Percentiles rank a stretch among this genome's conserved stretches.
Evolutionary conservation across 768 basidiomycete genomes (phyloP).

Genomic region (Suillus weaverae): DNA sequence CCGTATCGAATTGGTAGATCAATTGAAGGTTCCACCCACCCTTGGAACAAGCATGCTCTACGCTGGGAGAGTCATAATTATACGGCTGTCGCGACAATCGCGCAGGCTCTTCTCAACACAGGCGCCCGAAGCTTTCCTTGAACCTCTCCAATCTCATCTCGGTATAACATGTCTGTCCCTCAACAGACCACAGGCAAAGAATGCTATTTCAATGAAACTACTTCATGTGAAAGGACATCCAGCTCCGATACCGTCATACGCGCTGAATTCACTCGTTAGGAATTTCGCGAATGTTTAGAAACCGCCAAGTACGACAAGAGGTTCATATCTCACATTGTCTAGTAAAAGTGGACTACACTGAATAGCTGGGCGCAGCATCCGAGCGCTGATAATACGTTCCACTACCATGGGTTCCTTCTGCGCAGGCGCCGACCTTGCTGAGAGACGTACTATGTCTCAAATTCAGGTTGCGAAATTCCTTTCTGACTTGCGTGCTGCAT

Average conservation of each 20-base stretch:
- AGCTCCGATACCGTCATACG: constrained; percentile 8
- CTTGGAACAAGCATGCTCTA: neutral
- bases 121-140: constrained; percentile 42
- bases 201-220: constrained; percentile 78
- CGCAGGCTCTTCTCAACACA: constrained; percentile 23
- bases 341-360: neutral
- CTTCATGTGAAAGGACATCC: constrained; percentile 50
- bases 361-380: constrained; percentile 45
- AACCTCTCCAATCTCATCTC: constrained; percentile 52
- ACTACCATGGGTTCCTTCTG: constrained; percentile 81
- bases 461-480: constrained; percentile 78
- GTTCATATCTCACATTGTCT: constrained; percentile 34
- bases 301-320: constrained; percentile 64
- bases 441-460: constrained; percentile 81
- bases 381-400: constrained; percentile 83
- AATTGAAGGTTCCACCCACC: neutral
- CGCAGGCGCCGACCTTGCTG: constrained; percentile 86
- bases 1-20: neutral
- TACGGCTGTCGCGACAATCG: neutral
- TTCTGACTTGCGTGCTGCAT: constrained; percentile 63
- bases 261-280: constrained; percentile 41
- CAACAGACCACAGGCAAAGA: constrained; percentile 80
- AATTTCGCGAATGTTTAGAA: constrained; percentile 70
- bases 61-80: neutral
- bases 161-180: constrained; percentile 76